These are phyloP conservation scores for Lecanicillium sp. DNA, from an alignment of 2,329 filamentous ascomycete genomes.

Conservation along the genomic window DNA sequence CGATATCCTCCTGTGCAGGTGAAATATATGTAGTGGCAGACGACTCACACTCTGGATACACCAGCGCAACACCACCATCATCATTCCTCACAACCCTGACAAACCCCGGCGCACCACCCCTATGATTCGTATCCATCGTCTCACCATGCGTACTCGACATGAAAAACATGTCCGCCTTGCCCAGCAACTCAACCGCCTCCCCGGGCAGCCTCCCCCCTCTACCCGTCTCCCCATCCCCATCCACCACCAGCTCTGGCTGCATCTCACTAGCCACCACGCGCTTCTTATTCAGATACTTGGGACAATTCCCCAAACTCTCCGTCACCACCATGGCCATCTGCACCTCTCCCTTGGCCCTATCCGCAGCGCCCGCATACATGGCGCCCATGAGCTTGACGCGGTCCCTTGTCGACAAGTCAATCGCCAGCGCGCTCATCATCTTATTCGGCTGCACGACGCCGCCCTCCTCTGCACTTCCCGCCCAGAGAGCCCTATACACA, in stretches of 20 bases:
- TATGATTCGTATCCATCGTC: conserved; percentile 79
- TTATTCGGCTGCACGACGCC: conserved; percentile 28
- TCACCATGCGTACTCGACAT: conserved; percentile 57
- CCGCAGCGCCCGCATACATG: conserved; percentile 57
- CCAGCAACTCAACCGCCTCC: conserved; percentile 51
- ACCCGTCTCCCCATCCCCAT: conserved; percentile 26
- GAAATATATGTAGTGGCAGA: no score
- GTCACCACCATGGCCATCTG: conserved; percentile 61
- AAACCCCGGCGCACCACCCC: conserved; percentile 69
- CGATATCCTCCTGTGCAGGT: no score
- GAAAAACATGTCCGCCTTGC: conserved; percentile 68
- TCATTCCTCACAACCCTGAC: conserved; percentile 57
- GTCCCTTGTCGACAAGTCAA: conserved; percentile 45
- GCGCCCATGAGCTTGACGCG: conserved; percentile 67
- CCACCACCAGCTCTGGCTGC: conserved; percentile 40
- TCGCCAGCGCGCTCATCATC: conserved; percentile 45
- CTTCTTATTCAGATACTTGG: conserved; percentile 79
- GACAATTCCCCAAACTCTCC: conserved; percentile 73
- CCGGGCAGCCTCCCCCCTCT: conserved; percentile 35
- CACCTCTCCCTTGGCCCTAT: conserved; percentile 27
- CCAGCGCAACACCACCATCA: conserved; percentile 39
- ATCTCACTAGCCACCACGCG: conserved; percentile 37
- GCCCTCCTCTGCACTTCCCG: conserved; percentile 33
- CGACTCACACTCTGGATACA: conserved; percentile 65
- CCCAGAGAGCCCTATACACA: conserved; percentile 56